Conservation (phyloP, 805 yeast genomes). For the Lachancea sp. region DNA sequence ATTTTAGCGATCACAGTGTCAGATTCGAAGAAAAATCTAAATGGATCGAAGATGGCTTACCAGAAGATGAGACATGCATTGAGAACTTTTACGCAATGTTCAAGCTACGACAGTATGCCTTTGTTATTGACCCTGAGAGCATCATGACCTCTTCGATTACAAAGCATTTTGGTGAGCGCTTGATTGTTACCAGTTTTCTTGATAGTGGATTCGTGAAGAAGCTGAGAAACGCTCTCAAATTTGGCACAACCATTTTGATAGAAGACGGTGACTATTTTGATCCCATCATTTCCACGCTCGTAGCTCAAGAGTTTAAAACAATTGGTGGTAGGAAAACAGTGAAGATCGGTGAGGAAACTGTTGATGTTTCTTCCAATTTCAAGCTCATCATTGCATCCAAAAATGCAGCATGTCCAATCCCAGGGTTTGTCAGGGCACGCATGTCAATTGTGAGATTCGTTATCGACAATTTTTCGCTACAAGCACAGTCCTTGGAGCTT, state of each 20-base stretch:
- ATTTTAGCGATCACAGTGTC: slow-evolving; percentile 35
- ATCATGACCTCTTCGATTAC: slow-evolving; percentile 38
- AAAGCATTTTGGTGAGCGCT: slow-evolving; percentile 27
- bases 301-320: slow-evolving; percentile 51
- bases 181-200: slow-evolving; percentile 61
- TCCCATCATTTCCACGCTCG: slow-evolving; percentile 59
- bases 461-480: slow-evolving; percentile 60
- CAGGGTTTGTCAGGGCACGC: slow-evolving; percentile 56
- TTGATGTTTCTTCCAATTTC: slow-evolving; percentile 66
- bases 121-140: slow-evolving; percentile 69
- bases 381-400: slow-evolving; percentile 53
- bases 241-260: slow-evolving; percentile 70
- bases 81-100: slow-evolving; percentile 44
- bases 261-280: slow-evolving; percentile 78
- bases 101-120: slow-evolving; percentile 44
- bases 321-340: slow-evolving; percentile 68
- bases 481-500: slow-evolving; percentile 53
- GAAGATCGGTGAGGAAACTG: slow-evolving; percentile 50
- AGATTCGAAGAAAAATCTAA: slow-evolving; percentile 35
- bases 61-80: slow-evolving; percentile 51
- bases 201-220: slow-evolving; percentile 60
- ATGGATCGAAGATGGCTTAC: slow-evolving; percentile 52
- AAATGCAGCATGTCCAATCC: slow-evolving; percentile 42
- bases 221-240: slow-evolving; percentile 72
- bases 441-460: slow-evolving; percentile 64